phyloP scores from a whole-genome alignment of 129 eudicot genomes.

The Apium graveolens region DNA sequence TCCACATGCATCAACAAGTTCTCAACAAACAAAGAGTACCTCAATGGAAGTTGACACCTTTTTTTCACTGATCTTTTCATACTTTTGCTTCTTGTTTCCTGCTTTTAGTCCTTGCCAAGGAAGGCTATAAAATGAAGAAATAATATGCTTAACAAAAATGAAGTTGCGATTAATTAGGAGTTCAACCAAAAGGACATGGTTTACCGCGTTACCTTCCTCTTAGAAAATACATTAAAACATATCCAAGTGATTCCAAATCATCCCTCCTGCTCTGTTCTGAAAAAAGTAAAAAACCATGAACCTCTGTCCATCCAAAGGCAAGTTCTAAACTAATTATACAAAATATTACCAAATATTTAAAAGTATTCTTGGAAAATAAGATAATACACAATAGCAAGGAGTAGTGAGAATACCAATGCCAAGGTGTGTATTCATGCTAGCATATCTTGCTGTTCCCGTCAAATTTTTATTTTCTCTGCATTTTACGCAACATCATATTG shows the following conservation, averaged over 20 bases:
- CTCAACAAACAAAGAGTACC: not conserved
- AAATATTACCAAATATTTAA: not conserved
- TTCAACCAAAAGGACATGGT: not conserved
- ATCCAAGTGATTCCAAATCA: slow-evolving; percentile 16
- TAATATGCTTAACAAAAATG: not conserved
- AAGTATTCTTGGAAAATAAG: not conserved
- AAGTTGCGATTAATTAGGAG: not conserved
- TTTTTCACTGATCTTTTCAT: slow-evolving; percentile 16
- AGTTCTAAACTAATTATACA: not conserved
- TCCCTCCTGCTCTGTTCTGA: slow-evolving; percentile 15
- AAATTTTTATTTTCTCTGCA: slow-evolving; percentile 12
- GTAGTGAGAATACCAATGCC: slow-evolving; percentile 6
- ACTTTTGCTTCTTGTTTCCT: slow-evolving; percentile 17
- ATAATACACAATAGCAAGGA: not conserved
- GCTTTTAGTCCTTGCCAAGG: slow-evolving; percentile 17
- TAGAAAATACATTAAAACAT: slow-evolving; percentile 15
- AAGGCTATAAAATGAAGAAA: not conserved
- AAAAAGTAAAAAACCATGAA: not conserved
- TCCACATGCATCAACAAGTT: not conserved
- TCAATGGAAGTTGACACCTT: slow-evolving; percentile 17
- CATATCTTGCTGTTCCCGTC: slow-evolving; percentile 11
- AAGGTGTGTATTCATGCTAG: slow-evolving; percentile 11
- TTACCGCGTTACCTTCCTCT: slow-evolving; percentile 18
- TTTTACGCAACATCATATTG: not conserved
- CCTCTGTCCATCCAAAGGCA: not conserved